phyloP scores from a whole-genome alignment of 345 rosid species.

The Salix arbutifolia region DNA sequence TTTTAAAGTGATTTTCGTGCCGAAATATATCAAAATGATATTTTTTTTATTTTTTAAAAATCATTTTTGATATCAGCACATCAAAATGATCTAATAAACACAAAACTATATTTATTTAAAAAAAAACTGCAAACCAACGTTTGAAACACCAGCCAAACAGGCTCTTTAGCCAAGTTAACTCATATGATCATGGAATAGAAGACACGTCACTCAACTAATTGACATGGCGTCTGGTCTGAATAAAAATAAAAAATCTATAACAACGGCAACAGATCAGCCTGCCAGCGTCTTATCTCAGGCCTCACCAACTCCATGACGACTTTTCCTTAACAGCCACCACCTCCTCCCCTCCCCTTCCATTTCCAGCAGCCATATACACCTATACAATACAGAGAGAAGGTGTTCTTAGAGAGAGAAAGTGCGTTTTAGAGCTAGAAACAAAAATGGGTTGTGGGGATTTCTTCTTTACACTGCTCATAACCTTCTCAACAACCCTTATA shows the following conservation, averaged over 20 bases:
- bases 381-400: background rate
- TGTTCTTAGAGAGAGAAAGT: background rate
- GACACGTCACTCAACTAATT: background rate
- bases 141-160: too few relatives aligned
- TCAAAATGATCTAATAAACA: too few relatives aligned
- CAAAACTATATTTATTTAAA: too few relatives aligned
- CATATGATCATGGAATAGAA: background rate
- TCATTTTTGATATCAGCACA: too few relatives aligned
- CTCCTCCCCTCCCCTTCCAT: background rate
- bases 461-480: conserved; percentile 59
- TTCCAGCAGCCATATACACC: background rate
- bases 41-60: too few relatives aligned
- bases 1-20: too few relatives aligned
- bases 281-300: background rate
- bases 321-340: background rate
- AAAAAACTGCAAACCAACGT: too few relatives aligned
- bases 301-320: background rate
- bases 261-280: background rate
- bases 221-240: background rate
- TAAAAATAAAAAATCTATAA: background rate
- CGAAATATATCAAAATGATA: too few relatives aligned
- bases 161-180: too few relatives aligned
- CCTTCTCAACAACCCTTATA: conserved; percentile 79
- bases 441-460: conserved; percentile 75
- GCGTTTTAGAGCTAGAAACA: background rate